phyloP scores from a whole-genome alignment of 139 green algal genomes.

The Desmodesmus armatus region DNA sequence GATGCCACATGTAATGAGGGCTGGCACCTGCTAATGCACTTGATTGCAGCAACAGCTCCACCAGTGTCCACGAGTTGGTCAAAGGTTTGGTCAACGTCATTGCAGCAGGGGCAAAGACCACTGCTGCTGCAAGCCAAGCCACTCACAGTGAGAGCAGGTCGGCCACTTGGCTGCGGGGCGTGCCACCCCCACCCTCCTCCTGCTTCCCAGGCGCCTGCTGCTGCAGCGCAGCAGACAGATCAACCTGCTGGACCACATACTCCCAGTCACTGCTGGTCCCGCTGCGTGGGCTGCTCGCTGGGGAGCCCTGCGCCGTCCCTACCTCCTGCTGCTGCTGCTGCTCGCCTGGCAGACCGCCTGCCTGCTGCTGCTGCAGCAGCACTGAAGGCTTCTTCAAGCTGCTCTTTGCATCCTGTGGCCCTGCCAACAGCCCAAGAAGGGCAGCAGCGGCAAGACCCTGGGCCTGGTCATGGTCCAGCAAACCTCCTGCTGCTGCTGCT shows the following conservation, averaged over 20 bases:
- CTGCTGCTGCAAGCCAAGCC: neutral
- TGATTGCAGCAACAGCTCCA: no score
- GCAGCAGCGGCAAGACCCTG: constrained; percentile 13
- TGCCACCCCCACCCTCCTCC: no score
- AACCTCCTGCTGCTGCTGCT: neutral
- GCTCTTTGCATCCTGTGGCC: neutral
- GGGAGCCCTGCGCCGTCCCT: neutral
- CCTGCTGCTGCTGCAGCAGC: neutral
- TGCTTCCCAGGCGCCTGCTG: neutral
- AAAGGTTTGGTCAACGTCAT: no score
- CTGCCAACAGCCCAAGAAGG: constrained; percentile 8
- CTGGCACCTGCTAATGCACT: no score
- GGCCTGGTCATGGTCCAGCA: neutral
- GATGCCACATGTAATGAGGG: no score
- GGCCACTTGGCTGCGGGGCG: neutral
- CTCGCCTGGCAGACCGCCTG: no score
- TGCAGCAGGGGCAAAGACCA: no score
- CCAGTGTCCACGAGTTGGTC: no score
- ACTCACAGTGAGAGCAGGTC: constrained; percentile 52
- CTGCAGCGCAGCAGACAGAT: constrained; percentile 48
- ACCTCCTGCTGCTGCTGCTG: constrained; percentile 23
- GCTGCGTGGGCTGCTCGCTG: neutral
- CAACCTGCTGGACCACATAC: constrained; percentile 52
- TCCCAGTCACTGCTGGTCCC: neutral
- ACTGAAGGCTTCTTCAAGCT: constrained; percentile 19